These are phyloP conservation scores for Davidsoniella australis DNA, from an alignment of 2,329 filamentous ascomycete species.

Conservation along the genomic window DNA sequence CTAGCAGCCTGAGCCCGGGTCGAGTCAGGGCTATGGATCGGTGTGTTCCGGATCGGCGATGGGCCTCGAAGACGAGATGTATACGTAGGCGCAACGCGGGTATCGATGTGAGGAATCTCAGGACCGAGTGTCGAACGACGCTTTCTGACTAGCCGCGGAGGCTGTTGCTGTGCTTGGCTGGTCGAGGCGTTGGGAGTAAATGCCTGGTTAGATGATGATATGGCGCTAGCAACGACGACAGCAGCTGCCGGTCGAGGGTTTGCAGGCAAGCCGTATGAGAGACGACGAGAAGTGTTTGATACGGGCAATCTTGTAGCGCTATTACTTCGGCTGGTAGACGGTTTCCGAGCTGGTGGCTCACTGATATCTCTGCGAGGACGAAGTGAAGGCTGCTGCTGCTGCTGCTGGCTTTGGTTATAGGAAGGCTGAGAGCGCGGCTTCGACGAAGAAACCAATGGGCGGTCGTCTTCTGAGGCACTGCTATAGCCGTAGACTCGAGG, in stretches of 20 bases:
- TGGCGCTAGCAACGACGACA: not conserved
- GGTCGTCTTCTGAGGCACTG: conserved; percentile 1
- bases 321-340: not conserved
- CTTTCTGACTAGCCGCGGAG: not conserved
- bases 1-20: not conserved
- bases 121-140: conserved; percentile 3
- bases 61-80: not conserved
- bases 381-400: not conserved
- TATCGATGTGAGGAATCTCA: conserved; percentile 6
- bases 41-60: not conserved
- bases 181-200: not conserved
- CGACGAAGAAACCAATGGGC: not conserved
- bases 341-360: conserved; percentile 1
- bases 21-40: too few relatives aligned
- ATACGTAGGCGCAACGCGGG: conserved; percentile 1
- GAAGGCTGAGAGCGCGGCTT: not conserved
- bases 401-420: not conserved
- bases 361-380: conserved; percentile 1
- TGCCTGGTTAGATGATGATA: too few relatives aligned
- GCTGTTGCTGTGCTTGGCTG: not conserved
- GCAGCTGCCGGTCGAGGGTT: conserved; percentile 1
- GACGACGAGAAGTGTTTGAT: not conserved
- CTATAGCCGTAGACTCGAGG: conserved; percentile 1
- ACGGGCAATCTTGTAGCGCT: not conserved
- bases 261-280: conserved; percentile 7